Evolutionary conservation across 768 basidiomycete genomes (phyloP), one percentile per base, ranked within the genome.

Genomic region (Auricularia auricula-judae): DNA sequence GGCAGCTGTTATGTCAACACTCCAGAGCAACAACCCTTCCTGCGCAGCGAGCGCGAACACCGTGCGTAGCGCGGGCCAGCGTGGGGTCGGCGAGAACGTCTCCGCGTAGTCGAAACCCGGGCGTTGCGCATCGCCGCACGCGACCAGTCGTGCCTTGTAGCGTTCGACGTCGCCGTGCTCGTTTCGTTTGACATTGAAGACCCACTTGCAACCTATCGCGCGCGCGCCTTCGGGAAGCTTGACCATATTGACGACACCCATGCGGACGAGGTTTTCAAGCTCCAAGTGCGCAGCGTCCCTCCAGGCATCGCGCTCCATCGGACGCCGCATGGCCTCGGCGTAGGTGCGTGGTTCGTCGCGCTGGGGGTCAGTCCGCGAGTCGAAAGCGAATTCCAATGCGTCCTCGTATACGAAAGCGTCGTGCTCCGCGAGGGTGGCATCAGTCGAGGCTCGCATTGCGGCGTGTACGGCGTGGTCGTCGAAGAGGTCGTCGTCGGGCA

Each of bases 1-100:
- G 0, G 78, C 76, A 0, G 74, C 77, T 36, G 76, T 77, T 33
- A 80, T 70, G 67, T 80, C 76, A 2, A 78, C 70, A 44, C 79
- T 77, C 7, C 74, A 67, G 1, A 66, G 74, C 74, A 71, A 74
- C 65, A 66, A 56, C 2, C 7, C 18, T 18, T 29, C 33, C 18
- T 11, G 23, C n/a, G 54, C 43, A 34, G 66, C 66, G 10, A 66
- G 16, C 61, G 66, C 65, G 29, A 68, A 62, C 39, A 56, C 29
- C 16, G 62, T 5, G 36, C 44, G 43, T 12, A 65, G 59, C 23
- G 66, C 58, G 29, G 42, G 36, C n/a, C 23, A 47, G 60, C 56
- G 39, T n/a, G 60, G n/a, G 14, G 59, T 58, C 16, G 66, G 62
- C 21, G 72, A 54, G 65, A 60, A 72, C 1, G 70, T 71, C 60